Evolutionary conservation across 2,329 filamentous ascomycete genomes (phyloP), one percentile per base, ranked within the genome.

Genomic region (Clonostachys chloroleuca): DNA sequence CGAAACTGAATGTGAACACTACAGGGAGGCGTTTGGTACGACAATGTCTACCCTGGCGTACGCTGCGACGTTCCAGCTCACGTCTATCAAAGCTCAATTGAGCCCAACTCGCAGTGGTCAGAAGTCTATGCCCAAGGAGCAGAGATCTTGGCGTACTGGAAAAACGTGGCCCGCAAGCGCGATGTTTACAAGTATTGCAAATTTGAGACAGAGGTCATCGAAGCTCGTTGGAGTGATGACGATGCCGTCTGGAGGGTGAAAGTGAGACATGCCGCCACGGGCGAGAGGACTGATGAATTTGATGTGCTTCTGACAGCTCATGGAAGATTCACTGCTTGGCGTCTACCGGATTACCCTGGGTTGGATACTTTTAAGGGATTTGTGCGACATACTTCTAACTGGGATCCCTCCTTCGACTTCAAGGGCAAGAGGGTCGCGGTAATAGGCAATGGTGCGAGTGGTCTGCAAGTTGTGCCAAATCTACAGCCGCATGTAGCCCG

Each of bases 71-170:
- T 89, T 12, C 83, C 85, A 0, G 78, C 83, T 1, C 82, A 87
- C 59, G 82, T 84, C 18, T 89, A 89, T 54, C 84, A 88, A 56
- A 78, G 78, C 8, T 82, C 80, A 0, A 89, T 87, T 59, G 71
- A 73, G 7, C 83, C 84, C 1, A 89, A 89, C 47, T 78, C 75
- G 0, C 72, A 86, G 52, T 90, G 86, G 86, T 75, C 74, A 0
- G 81, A 87, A 54, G 74, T 83, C 49, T 89, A 87, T 56, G 78
- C 85, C 0, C 78, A 80, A 36, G 85, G 85, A 0, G 59, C 67
- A 5, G 86, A 90, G 24, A 43, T 43, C 13, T 33, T 33, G 13
- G 16, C 14, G 12, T 43, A 43, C 16, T 43, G 33, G 14, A 12
- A 34, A 13, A 7, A 33, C 8, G 42, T 43, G 4, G 42, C 33